Conservation (phyloP, 2,329 filamentous ascomycete genomes). For the Coniella vitis region DNA sequence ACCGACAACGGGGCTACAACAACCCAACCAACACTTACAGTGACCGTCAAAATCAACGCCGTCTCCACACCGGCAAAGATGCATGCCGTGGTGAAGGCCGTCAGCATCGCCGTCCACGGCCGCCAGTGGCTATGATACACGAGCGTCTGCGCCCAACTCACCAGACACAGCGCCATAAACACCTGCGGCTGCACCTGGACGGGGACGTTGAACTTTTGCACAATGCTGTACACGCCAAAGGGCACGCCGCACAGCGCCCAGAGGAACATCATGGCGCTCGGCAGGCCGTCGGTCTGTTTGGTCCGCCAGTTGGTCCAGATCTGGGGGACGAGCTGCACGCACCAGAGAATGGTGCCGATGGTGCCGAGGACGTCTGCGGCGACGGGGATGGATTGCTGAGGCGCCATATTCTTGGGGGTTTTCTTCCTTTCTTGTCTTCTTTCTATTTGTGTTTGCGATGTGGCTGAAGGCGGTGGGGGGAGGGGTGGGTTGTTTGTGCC, state of each 20-base stretch:
- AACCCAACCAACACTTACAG: constrained; percentile 30
- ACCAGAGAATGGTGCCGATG: constrained; percentile 33
- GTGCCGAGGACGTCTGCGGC: constrained; percentile 18
- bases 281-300: constrained; percentile 56
- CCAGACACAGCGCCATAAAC: constrained; percentile 32
- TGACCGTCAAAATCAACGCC: constrained; percentile 49
- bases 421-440: too few relatives aligned
- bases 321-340: constrained; percentile 31
- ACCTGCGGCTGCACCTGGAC: constrained; percentile 36
- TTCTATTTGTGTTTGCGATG: too few relatives aligned
- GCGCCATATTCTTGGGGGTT: constrained; percentile 4
- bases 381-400: constrained; percentile 12
- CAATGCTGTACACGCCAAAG: constrained; percentile 32
- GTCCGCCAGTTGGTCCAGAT: constrained; percentile 57
- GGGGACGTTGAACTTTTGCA: constrained; percentile 36
- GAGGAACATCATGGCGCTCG: constrained; percentile 53
- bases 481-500: too few relatives aligned
- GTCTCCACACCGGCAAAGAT: constrained; percentile 48
- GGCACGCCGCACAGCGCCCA: constrained; percentile 50
- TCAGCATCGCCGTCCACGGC: constrained; percentile 36
- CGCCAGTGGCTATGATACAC: constrained; percentile 37
- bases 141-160: constrained; percentile 33
- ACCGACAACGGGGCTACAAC: neutral
- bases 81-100: constrained; percentile 32
- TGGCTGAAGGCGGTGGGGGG: too few relatives aligned